phyloP scores from a whole-genome alignment of 1,284 basidiomycete species.

The Termitomyces sp. region DNA sequence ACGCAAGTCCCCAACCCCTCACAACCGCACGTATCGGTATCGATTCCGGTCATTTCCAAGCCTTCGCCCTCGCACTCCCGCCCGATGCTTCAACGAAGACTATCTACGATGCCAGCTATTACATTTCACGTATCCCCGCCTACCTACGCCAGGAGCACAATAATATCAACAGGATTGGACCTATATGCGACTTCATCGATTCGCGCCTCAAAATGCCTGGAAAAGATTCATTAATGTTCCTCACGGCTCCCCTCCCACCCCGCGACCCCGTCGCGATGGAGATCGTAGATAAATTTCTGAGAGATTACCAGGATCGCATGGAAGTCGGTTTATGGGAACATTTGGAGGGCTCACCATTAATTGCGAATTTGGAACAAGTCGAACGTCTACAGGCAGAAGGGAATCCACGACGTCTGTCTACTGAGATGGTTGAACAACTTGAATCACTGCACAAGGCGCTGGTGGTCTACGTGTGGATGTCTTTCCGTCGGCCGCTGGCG shows the following conservation, averaged over 20 bases:
- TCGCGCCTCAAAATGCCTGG: constrained; percentile 39
- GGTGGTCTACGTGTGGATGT: constrained; percentile 85
- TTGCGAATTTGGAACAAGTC: constrained; percentile 40
- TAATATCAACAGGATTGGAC: constrained; percentile 23
- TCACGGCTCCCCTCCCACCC: constrained; percentile 45
- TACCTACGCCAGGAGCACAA: constrained; percentile 37
- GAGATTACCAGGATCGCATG: constrained; percentile 29
- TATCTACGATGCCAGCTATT: constrained; percentile 42
- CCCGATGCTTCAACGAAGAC: constrained; percentile 29
- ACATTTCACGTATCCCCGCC: constrained; percentile 44
- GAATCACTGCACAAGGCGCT: constrained; percentile 83
- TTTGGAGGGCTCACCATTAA: constrained; percentile 34
- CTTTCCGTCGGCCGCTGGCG: constrained; percentile 69
- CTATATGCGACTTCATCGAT: constrained; percentile 44
- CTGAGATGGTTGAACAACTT: constrained; percentile 35
- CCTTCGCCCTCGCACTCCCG: constrained; percentile 36
- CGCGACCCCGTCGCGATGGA: constrained; percentile 30
- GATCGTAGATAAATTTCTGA: constrained; percentile 33
- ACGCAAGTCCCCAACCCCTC: constrained; percentile 24
- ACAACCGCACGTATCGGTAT: constrained; percentile 24
- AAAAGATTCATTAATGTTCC: constrained; percentile 45
- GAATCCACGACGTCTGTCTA: constrained; percentile 7
- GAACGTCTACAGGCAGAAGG: constrained; percentile 30
- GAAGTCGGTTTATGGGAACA: constrained; percentile 32
- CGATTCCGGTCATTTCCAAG: constrained; percentile 13